phyloP scores from a whole-genome alignment of 306 rosid species.

The Rosa multiflora region DNA sequence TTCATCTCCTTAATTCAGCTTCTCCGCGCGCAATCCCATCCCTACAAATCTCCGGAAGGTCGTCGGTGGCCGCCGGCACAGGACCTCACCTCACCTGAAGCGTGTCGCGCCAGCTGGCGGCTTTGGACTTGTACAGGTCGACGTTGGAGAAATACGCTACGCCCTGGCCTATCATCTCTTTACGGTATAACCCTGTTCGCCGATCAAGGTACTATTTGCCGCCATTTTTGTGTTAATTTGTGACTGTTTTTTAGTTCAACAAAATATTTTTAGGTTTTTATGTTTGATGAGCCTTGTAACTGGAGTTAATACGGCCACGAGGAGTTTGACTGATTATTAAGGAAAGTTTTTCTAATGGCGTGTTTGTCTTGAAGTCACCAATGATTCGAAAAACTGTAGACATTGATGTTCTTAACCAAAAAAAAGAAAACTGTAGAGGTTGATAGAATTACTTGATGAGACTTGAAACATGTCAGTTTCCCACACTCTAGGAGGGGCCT shows the following conservation, averaged over 20 bases:
- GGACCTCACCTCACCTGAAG: slow-evolving; percentile 51
- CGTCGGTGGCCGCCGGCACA: not conserved
- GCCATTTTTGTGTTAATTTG: not conserved
- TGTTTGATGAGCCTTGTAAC: too few species aligned
- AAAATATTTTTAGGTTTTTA: too few species aligned
- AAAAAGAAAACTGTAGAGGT: too few species aligned
- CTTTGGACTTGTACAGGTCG: slow-evolving; percentile 35
- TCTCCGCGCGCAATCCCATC: slow-evolving; percentile 36
- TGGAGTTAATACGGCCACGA: too few species aligned
- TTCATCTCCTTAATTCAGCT: slow-evolving; percentile 29
- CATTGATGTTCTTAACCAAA: too few species aligned
- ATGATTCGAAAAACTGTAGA: too few species aligned
- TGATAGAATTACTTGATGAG: too few species aligned
- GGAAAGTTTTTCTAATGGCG: too few species aligned
- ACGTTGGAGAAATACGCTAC: slow-evolving; percentile 40
- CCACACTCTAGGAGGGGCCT: too few species aligned
- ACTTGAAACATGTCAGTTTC: too few species aligned
- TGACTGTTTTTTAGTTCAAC: not conserved
- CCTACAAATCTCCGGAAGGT: slow-evolving; percentile 58
- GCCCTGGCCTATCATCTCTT: slow-evolving; percentile 19
- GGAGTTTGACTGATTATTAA: not conserved
- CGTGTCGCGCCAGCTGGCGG: slow-evolving; percentile 88
- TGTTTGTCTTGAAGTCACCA: too few species aligned
- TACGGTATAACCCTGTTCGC: slow-evolving; percentile 12
- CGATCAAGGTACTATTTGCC: not conserved